phyloP scores from a whole-genome alignment of 257 asterid genomes.

The Hygrophila difformis region DNA sequence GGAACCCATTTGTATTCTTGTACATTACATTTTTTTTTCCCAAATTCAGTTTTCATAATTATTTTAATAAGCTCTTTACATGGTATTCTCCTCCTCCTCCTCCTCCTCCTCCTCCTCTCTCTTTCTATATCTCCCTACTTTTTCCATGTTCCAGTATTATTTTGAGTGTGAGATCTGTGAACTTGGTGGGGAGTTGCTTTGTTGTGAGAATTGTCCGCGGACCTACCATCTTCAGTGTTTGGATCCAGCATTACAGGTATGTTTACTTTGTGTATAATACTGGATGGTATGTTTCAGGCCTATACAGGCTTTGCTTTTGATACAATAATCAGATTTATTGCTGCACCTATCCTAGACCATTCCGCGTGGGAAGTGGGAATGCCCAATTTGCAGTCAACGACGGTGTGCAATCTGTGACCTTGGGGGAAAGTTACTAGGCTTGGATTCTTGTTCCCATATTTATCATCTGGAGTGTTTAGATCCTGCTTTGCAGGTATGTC shows the following conservation, averaged over 20 bases:
- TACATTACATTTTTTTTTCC: slow-evolving; percentile 3
- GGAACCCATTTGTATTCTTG: slow-evolving; percentile 4
- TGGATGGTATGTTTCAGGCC: not conserved
- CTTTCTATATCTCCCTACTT: too few species aligned
- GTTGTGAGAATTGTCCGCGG: slow-evolving; percentile 11
- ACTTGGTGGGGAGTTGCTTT: slow-evolving; percentile 10
- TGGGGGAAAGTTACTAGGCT: slow-evolving; percentile 58
- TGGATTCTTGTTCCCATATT: slow-evolving; percentile 55
- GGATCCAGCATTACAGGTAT: slow-evolving; percentile 9
- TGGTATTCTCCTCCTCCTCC: too few species aligned
- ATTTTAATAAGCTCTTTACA: not conserved
- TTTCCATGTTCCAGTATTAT: slow-evolving; percentile 11
- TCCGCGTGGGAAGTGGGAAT: slow-evolving; percentile 55
- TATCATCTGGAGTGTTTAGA: slow-evolving; percentile 58
- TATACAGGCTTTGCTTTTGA: not conserved
- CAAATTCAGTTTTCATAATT: not conserved
- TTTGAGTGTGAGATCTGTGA: slow-evolving; percentile 20
- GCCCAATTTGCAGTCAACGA: slow-evolving; percentile 36
- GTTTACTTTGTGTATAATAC: not conserved
- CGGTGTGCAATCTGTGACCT: slow-evolving; percentile 35
- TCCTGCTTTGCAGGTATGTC: slow-evolving; percentile 60
- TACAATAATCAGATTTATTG: not conserved
- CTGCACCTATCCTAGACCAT: slow-evolving; percentile 23
- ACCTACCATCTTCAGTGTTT: slow-evolving; percentile 12
- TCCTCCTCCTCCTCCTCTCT: too few species aligned